Evolutionary conservation across 768 basidiomycete genomes (phyloP).

Genomic region (Mycena filopes): DNA sequence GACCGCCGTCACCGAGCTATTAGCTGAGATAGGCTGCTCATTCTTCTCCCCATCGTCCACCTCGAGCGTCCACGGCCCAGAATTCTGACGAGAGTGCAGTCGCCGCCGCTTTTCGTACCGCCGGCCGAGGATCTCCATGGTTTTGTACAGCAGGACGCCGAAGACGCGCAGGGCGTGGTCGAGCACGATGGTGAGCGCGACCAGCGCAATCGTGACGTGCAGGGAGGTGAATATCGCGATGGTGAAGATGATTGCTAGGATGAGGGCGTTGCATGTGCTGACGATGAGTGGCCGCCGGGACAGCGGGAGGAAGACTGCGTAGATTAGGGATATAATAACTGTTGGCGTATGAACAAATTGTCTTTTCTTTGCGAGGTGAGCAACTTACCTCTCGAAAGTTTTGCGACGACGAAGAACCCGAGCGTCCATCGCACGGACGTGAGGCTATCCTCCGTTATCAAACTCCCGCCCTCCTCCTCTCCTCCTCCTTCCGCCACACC

Average conservation of each 20-base stretch:
- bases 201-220: constrained; percentile 30
- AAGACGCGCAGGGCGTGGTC: constrained; percentile 28
- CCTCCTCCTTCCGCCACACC: constrained; percentile 7
- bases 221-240: constrained; percentile 33
- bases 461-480: not conserved
- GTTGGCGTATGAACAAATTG: not conserved
- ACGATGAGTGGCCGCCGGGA: constrained; percentile 28
- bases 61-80: constrained; percentile 1
- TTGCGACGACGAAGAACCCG: constrained; percentile 36
- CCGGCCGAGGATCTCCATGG: constrained; percentile 27
- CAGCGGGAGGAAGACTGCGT: constrained; percentile 28
- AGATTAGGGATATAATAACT: constrained; percentile 26
- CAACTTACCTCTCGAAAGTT: constrained; percentile 32
- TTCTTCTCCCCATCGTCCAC: constrained; percentile 10
- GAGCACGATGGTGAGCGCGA: constrained; percentile 15
- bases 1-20: constrained; percentile 32
- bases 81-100: not conserved
- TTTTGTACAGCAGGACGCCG: constrained; percentile 31
- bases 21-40: not conserved
- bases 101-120: constrained; percentile 19
- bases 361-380: too few relatives aligned
- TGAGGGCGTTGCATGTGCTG: constrained; percentile 13
- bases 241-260: constrained; percentile 26
- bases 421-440: constrained; percentile 31
- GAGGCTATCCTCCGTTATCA: constrained; percentile 18